A percentile compares a stretch with the other conserved stretches of the same genome.
Evolutionary conservation across 331 rosid genomes (phyloP).

Genomic region (Malus hybrid): DNA sequence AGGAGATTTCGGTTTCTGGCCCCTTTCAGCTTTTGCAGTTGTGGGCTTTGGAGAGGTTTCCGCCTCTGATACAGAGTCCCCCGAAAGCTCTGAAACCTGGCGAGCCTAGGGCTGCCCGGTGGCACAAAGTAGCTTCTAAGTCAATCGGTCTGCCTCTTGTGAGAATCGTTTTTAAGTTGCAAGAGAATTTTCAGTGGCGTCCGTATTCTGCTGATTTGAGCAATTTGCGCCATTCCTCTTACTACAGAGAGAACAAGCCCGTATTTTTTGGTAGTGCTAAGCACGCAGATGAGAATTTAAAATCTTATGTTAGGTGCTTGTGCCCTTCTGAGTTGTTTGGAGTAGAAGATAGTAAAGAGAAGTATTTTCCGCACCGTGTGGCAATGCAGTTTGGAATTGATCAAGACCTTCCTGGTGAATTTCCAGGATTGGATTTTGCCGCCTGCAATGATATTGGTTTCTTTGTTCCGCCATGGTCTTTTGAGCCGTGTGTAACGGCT

Average conservation of each 20-base stretch:
- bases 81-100: neutral
- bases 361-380: constrained; percentile 48
- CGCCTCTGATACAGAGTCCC: neutral
- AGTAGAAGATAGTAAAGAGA: constrained; percentile 19
- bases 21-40: constrained; percentile 42
- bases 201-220: constrained; percentile 23
- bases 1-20: constrained; percentile 8
- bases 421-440: neutral
- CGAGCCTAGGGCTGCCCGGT: constrained; percentile 27
- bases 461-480: constrained; percentile 1
- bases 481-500: neutral
- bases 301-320: constrained; percentile 23
- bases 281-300: constrained; percentile 5
- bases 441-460: neutral
- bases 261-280: constrained; percentile 10
- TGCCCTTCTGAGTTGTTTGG: constrained; percentile 44
- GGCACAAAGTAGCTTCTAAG: constrained; percentile 3
- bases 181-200: constrained; percentile 23
- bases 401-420: constrained; percentile 49
- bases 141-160: neutral
- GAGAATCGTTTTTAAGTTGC: neutral
- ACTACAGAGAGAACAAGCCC: neutral
- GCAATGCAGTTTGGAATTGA: constrained; percentile 62
- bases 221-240: neutral
- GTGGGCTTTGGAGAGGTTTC: constrained; percentile 53